phyloP scores from a whole-genome alignment of 768 basidiomycete species.

The Agaricus subrufescens region DNA sequence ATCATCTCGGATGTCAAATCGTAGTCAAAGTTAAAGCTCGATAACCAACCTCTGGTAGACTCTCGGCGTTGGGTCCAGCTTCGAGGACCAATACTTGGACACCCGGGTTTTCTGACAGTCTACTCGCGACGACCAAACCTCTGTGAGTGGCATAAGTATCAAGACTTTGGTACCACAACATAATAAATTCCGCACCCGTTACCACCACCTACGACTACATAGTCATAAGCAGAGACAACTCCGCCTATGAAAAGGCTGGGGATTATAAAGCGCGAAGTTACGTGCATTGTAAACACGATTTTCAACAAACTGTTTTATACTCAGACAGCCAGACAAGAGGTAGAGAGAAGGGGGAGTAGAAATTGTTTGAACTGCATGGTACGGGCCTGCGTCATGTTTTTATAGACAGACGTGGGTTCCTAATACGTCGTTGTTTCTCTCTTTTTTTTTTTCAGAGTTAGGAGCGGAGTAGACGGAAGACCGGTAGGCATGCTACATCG shows the following conservation, averaged over 20 bases:
- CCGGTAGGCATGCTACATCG: too few species aligned
- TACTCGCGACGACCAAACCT: slow-evolving; percentile 29
- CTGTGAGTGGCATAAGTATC: slow-evolving; percentile 10
- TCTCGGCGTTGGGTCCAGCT: slow-evolving; percentile 33
- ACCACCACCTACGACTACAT: slow-evolving; percentile 30
- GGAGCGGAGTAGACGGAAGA: too few species aligned
- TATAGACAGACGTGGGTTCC: too few species aligned
- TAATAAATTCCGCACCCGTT: slow-evolving; percentile 19
- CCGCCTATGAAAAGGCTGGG: not conserved
- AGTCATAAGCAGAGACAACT: slow-evolving; percentile 18
- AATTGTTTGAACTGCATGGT: too few species aligned
- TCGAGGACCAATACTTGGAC: slow-evolving; percentile 29
- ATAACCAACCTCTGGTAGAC: slow-evolving; percentile 27
- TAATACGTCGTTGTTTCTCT: too few species aligned
- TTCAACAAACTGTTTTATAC: too few species aligned
- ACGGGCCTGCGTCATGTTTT: too few species aligned
- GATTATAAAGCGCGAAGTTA: not conserved
- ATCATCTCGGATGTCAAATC: not conserved
- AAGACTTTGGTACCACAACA: not conserved
- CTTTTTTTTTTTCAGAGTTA: too few species aligned
- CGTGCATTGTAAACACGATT: not conserved
- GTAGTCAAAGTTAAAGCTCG: not conserved
- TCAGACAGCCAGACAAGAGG: too few species aligned
- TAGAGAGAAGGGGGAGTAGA: too few species aligned
- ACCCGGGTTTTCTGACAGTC: slow-evolving; percentile 26